These are phyloP conservation scores for Dalechampia spathulata DNA, from an alignment of 441 rosid genomes.

Conservation along the genomic window DNA sequence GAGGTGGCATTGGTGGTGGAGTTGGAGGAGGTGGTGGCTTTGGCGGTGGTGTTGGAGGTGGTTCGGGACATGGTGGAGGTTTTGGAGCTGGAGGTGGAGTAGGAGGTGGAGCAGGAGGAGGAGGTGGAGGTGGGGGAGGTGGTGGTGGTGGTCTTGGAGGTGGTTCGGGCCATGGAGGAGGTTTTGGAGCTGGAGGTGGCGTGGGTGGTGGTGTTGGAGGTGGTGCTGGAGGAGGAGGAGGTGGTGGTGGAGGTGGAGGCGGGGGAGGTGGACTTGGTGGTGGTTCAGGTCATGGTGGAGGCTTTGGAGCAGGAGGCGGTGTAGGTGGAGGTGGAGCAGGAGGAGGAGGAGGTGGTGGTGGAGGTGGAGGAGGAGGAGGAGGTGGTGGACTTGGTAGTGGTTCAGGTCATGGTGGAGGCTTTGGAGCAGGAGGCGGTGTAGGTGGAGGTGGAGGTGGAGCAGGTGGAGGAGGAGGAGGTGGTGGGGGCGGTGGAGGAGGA, in stretches of 20 bases:
- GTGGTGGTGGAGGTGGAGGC: constrained; percentile 35
- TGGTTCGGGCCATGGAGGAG: constrained; percentile 33
- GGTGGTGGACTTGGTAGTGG: no score
- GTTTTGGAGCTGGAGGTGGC: constrained; percentile 34
- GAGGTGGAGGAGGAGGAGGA: no score
- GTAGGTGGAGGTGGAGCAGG: constrained; percentile 32
- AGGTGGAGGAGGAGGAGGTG: constrained; percentile 23
- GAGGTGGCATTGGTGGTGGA: constrained; percentile 24
- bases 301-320: constrained; percentile 35
- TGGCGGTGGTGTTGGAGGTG: constrained; percentile 34
- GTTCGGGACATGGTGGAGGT: constrained; percentile 39
- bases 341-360: no score
- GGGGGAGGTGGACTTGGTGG: constrained; percentile 30
- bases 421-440: no score
- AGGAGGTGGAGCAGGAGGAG: constrained; percentile 22
- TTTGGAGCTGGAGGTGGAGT: constrained; percentile 41
- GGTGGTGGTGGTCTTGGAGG: constrained; percentile 34
- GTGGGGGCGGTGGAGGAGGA: constrained; percentile 10
- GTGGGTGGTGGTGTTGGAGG: constrained; percentile 38
- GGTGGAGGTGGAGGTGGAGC: constrained; percentile 20
- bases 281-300: constrained; percentile 34
- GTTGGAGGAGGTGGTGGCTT: constrained; percentile 40
- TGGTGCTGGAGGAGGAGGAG: constrained; percentile 36
- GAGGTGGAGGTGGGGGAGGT: constrained; percentile 33
- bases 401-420: no score